Base-by-base conservation (phyloP, 1,139 yeast genomes). In the Blastobotrys aristatus region DNA sequence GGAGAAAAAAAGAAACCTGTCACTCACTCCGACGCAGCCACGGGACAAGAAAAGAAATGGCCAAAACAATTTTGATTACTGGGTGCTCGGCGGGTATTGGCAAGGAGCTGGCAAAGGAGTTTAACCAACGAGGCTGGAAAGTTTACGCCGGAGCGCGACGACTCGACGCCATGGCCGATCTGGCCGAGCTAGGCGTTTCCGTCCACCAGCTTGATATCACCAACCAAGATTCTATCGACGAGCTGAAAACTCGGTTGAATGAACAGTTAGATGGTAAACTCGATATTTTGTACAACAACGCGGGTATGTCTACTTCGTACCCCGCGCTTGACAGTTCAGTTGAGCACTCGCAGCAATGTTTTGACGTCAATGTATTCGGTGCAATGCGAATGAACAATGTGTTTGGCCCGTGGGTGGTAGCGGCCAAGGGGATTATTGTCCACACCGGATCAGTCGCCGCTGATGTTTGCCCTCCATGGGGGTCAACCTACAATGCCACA, bases 51-150 rank as follows among this genome's bases (percentile, higher is more conserved):
- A n/a, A n/a, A n/a, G n/a, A n/a, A n/a, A 35, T 35, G 39, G 29
- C 40, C 14, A 47, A 45, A 31, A 36, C 52, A 4, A 88, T 80
- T 1, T 68, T 84, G 38, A 76, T 86, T 27, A 86, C 95, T 0
- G 95, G 95, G 10, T 86, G 87, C 16, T 83, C 92, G 0, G 81
- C 90, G 0, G 95, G 95, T 6, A 86, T 86, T 53, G 95, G 95
- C 3, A 77, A 69, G 59, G 78, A 80, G 16, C 68, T 83, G 8
- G 80, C 90, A 27, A 71, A 75, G 49, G 88, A 83, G 58, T 72
- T 86, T 52, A 82, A 85, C 14, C 62, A 66, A 16, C 67, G 79
- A 50, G 49, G 49, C n/a, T 82, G 75, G 65, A 71, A 70, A 50
- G 92, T 86, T 1, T 80, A 73, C 60, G 86, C 86, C 0, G 82